phyloP scores from a whole-genome alignment of 805 yeast genomes.

The Wickerhamiella siamensis region DNA sequence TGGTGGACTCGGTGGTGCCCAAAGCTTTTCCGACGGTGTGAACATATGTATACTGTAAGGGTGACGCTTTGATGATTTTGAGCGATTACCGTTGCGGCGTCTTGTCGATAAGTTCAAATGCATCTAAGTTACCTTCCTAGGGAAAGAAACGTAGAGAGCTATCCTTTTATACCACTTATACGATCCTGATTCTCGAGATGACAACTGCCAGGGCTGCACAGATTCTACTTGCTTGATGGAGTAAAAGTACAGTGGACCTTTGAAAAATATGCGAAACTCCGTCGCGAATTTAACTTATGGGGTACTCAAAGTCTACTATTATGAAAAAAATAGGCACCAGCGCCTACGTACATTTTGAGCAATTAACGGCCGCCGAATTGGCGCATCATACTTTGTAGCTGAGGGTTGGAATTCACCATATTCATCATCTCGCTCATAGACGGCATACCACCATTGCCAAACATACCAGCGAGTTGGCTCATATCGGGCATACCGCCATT shows the following conservation, averaged over 20 bases:
- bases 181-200: too few species aligned
- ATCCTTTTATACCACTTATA: too few species aligned
- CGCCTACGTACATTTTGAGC: background rate
- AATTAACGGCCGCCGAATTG: constrained; percentile 12
- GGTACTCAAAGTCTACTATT: background rate
- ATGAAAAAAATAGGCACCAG: background rate
- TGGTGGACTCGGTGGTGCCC: background rate
- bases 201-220: too few species aligned
- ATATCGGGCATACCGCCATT: constrained; percentile 49
- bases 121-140: too few species aligned
- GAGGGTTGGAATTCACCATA: constrained; percentile 38
- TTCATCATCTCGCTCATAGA: constrained; percentile 51
- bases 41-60: background rate
- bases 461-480: constrained; percentile 34
- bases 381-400: constrained; percentile 34
- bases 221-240: too few species aligned
- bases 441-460: constrained; percentile 62
- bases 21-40: background rate
- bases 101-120: background rate
- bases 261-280: background rate
- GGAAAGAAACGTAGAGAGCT: too few species aligned
- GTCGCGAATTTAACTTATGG: background rate
- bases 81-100: background rate
- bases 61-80: background rate
- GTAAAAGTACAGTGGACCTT: too few species aligned